A percentile compares a stretch with the other conserved stretches of the same genome.
phyloP scores from a whole-genome alignment of 2,329 filamentous ascomycete genomes.

The Fusarium sp. region DNA sequence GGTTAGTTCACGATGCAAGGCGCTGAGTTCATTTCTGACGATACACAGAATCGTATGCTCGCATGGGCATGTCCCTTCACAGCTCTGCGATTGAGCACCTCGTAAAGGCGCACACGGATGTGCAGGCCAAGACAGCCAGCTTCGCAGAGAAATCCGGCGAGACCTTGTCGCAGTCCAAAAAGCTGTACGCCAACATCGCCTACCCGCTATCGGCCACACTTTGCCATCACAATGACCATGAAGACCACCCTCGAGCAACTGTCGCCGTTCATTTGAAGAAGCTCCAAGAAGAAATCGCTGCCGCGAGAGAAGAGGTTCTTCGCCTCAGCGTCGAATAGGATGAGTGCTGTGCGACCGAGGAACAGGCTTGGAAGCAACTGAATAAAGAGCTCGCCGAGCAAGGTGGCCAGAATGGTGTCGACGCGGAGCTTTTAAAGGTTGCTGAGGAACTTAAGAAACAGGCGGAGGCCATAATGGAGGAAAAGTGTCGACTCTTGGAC shows the following conservation, averaged over 20 bases:
- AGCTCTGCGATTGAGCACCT: slow-evolving; percentile 28
- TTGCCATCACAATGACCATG: slow-evolving; percentile 40
- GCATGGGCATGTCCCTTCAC: slow-evolving; percentile 25
- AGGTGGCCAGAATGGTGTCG: not conserved
- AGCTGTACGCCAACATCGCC: slow-evolving; percentile 47
- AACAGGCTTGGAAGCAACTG: slow-evolving; percentile 34
- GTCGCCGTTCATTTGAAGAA: slow-evolving; percentile 41
- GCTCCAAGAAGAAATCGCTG: slow-evolving; percentile 35
- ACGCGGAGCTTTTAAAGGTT: not conserved
- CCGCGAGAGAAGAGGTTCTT: slow-evolving; percentile 40
- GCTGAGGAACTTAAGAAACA: slow-evolving; percentile 30
- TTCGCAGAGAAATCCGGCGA: slow-evolving; percentile 35
- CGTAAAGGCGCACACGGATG: slow-evolving; percentile 34
- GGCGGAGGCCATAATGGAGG: slow-evolving; percentile 36
- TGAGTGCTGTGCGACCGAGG: slow-evolving; percentile 34
- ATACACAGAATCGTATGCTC: slow-evolving; percentile 38
- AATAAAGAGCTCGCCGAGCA: not conserved
- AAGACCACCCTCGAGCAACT: slow-evolving; percentile 37
- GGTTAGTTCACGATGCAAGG: slow-evolving; percentile 7
- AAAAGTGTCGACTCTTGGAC: slow-evolving; percentile 36
- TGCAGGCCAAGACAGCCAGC: slow-evolving; percentile 32
- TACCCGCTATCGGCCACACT: slow-evolving; percentile 48
- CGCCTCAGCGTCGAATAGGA: slow-evolving; percentile 42
- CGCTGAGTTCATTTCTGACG: not conserved
- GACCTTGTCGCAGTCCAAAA: slow-evolving; percentile 24